Evolutionary conservation across 768 basidiomycete genomes (phyloP).

Genomic region (Russula lepida): DNA sequence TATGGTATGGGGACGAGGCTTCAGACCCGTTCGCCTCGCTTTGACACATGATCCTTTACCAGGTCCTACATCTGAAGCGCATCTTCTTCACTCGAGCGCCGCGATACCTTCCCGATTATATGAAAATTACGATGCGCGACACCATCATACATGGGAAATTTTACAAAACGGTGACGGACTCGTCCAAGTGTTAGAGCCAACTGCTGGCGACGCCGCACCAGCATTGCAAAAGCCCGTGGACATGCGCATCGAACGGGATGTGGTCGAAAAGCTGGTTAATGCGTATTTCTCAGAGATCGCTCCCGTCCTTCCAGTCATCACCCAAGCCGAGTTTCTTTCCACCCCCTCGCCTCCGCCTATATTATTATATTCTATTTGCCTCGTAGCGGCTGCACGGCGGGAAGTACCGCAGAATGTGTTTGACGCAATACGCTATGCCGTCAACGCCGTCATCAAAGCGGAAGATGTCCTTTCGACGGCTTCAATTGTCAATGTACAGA

Average conservation of each 20-base stretch:
- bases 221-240: slow-evolving; percentile 56
- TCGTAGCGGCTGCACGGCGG: slow-evolving; percentile 80
- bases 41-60: slow-evolving; percentile 9
- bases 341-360: slow-evolving; percentile 66
- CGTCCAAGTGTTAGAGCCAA: slow-evolving; percentile 68
- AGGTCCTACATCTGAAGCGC: slow-evolving; percentile 84
- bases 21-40: neutral
- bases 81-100: slow-evolving; percentile 85
- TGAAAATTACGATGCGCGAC: slow-evolving; percentile 78
- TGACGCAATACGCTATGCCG: slow-evolving; percentile 78
- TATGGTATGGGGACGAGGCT: slow-evolving; percentile 31
- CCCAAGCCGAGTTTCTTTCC: slow-evolving; percentile 79
- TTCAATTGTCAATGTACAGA: slow-evolving; percentile 79
- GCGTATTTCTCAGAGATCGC: slow-evolving; percentile 86
- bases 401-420: slow-evolving; percentile 82
- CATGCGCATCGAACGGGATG: slow-evolving; percentile 65
- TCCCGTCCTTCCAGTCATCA: slow-evolving; percentile 84
- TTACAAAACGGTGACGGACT: slow-evolving; percentile 78
- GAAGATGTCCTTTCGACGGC: slow-evolving; percentile 90
- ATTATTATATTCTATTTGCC: slow-evolving; percentile 88
- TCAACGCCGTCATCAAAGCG: slow-evolving; percentile 78
- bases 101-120: slow-evolving; percentile 79
- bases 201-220: slow-evolving; percentile 45
- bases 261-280: slow-evolving; percentile 79
- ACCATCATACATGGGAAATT: slow-evolving; percentile 85